A percentile compares a stretch with the other conserved stretches of the same genome.
phyloP scores from a whole-genome alignment of 75 land plant genomes.

The Pseudotsuga menziesii region DNA sequence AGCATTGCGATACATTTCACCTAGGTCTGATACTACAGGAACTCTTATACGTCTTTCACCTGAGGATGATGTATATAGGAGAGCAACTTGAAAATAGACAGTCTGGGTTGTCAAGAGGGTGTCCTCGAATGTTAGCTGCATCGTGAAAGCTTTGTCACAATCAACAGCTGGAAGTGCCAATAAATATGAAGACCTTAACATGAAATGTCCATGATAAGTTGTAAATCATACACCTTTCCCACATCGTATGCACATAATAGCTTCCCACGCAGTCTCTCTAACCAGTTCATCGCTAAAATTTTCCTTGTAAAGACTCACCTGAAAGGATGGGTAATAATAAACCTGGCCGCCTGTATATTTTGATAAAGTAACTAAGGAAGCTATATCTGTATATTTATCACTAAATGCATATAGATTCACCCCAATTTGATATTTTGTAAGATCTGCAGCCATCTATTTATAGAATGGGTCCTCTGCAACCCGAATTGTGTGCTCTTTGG shows the following conservation, averaged over 20 bases:
- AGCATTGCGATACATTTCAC: conserved; percentile 90
- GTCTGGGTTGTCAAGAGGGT: conserved; percentile 74
- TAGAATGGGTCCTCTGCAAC: too few relatives aligned
- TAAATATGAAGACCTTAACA: too few relatives aligned
- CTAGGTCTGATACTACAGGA: conserved; percentile 77
- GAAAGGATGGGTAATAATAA: conserved; percentile 78
- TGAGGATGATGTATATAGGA: conserved; percentile 91
- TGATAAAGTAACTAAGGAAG: conserved; percentile 73
- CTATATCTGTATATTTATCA: too few relatives aligned
- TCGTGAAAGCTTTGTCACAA: too few relatives aligned
- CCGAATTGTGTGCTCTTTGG: too few relatives aligned
- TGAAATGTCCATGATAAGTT: too few relatives aligned
- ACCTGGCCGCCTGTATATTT: conserved; percentile 98
- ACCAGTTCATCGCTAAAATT: conserved; percentile 79
- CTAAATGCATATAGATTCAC: too few relatives aligned
- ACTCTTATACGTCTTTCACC: conserved; percentile 96
- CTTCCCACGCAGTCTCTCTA: conserved; percentile 99
- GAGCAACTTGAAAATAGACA: conserved; percentile 94
- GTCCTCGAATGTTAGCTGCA: conserved; percentile 80
- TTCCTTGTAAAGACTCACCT: conserved; percentile 49
- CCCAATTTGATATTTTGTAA: too few relatives aligned
- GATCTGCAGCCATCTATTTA: too few relatives aligned
- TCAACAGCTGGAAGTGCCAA: too few relatives aligned
- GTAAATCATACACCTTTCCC: too few relatives aligned
- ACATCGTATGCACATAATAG: conserved; percentile 93